phyloP scores from a whole-genome alignment of 176 grass and related monocot species.

The Phragmites australis region DNA sequence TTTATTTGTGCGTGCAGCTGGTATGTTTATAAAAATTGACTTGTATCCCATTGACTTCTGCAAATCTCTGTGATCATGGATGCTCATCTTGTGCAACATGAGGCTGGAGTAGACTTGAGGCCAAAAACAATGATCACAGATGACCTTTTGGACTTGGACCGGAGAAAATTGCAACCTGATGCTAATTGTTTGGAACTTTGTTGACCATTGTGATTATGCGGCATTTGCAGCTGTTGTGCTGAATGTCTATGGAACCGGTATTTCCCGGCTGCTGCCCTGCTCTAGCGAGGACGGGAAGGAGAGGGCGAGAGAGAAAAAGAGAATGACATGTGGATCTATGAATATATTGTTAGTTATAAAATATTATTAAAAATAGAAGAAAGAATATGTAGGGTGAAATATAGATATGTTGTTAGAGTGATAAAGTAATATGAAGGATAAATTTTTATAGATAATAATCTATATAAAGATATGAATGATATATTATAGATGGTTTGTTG shows the following conservation, averaged over 20 bases:
- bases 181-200: background rate
- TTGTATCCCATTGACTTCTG: conserved; percentile 23
- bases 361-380: too few species aligned
- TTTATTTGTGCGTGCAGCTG: background rate
- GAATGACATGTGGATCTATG: too few species aligned
- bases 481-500: too few species aligned
- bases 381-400: too few species aligned
- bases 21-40: conserved; percentile 16
- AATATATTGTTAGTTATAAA: too few species aligned
- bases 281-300: too few species aligned
- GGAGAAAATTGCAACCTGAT: conserved; percentile 21
- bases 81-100: conserved; percentile 22
- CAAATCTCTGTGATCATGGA: conserved; percentile 16
- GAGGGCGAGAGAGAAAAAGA: too few species aligned
- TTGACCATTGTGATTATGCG: background rate
- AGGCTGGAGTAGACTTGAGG: conserved; percentile 15
- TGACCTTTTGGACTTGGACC: conserved; percentile 28
- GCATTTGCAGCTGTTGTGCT: conserved; percentile 10
- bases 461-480: too few species aligned
- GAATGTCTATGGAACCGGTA: background rate
- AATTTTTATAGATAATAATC: too few species aligned
- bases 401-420: too few species aligned
- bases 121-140: background rate
- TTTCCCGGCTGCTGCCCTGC: background rate
- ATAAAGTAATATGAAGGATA: too few species aligned